Conservation (phyloP, 176 grass and related monocot species). For the Cenchrus fungigraminus region DNA sequence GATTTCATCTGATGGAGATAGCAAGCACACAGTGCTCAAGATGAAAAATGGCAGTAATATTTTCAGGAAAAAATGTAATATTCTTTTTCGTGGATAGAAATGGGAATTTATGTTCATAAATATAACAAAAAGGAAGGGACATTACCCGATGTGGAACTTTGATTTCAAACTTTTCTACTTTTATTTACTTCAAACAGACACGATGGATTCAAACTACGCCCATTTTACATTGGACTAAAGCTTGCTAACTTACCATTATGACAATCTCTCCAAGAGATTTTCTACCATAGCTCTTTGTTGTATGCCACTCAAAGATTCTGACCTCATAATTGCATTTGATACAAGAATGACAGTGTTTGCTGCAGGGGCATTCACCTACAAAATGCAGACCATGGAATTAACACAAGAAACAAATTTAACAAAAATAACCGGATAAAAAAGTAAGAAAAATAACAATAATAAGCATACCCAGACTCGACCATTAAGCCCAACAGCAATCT, state of each 20-base stretch:
- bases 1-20: slow-evolving; percentile 16
- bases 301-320: slow-evolving; percentile 73
- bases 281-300: slow-evolving; percentile 87
- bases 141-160: background rate
- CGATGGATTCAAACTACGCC: background rate
- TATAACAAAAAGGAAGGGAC: background rate
- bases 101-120: background rate
- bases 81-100: background rate
- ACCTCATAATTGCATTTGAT: slow-evolving; percentile 80
- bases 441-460: background rate
- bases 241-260: slow-evolving; percentile 51
- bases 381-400: slow-evolving; percentile 18
- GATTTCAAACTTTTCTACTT: background rate
- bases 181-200: background rate
- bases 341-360: slow-evolving; percentile 68
- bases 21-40: background rate
- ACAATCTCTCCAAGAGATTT: slow-evolving; percentile 70
- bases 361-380: slow-evolving; percentile 86
- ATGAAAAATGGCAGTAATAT: background rate
- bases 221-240: background rate
- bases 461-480: slow-evolving; percentile 87
- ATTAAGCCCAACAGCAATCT: slow-evolving; percentile 88
- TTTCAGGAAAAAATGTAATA: background rate
- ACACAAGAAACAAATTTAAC: slow-evolving; percentile 19
- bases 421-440: slow-evolving; percentile 5